Base-by-base conservation (phyloP, 371 early-diverging fungal genomes). In the Rhizomucor pusillus region DNA sequence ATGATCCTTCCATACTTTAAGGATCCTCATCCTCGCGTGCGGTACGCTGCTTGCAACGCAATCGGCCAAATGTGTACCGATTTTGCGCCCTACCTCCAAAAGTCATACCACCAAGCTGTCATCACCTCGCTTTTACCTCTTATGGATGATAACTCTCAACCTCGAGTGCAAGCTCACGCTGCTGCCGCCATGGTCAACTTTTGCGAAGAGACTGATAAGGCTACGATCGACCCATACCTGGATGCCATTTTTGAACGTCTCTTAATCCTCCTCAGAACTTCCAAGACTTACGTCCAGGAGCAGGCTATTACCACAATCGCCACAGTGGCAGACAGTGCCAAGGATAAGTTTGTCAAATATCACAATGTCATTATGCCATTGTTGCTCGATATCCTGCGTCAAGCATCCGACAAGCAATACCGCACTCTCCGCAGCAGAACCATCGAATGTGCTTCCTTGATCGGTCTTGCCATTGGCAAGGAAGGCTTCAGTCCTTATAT, bases 141-240 rank as follows among this genome's bases (percentile, higher is more conserved):
- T 51, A 90, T 99, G 93, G 92, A 89, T 50, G 93, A 93, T 50
- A 57, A 65, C 29, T 52, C 70, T 6, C 72, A 74, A 61, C 90
- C 91, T 22, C 87, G 96, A 57, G 95, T 98, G 23, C 95, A 95
- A 65, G 88, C 96, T 25, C 97, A 97, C 52, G 94, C 93, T 29
- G 98, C 98, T 6, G 95, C 95, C 18, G 98, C 98, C 1, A 77
- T 97, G 77, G 94, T 97, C 62, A 99, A 99, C 82, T 93, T 98
- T 63, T 87, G 90, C 67, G 97, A 97, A 66, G 88, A 86, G 52
- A 84, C 88, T 19, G 84, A 89, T 64, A 82, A 88, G 67, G 77
- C 84, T 33, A 79, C 82, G 16, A 73, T 97, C 48, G 88, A 89
- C 57, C 93, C 92, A 25, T 95, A 91, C 64, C 75, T 98, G 56